Evolutionary conservation across 2,329 filamentous ascomycete genomes (phyloP).

Genomic region (Pleurostoma richardsiae): DNA sequence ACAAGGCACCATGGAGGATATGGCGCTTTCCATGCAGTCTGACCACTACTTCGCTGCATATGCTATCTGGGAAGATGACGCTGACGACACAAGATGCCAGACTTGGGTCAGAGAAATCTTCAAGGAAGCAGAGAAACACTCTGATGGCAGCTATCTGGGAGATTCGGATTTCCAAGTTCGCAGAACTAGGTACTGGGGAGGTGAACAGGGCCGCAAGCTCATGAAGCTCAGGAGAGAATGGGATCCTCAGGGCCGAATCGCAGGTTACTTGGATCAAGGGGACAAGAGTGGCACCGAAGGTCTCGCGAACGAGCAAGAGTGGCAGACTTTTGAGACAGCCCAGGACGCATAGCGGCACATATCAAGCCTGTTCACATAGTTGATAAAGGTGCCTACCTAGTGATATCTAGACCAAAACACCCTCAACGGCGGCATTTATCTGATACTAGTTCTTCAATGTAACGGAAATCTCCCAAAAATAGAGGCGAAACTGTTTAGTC

Average conservation of each 20-base stretch:
- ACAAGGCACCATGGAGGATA: background rate
- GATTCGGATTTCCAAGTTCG: background rate
- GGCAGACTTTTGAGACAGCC: too few species aligned
- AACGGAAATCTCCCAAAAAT: too few species aligned
- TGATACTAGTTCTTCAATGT: too few species aligned
- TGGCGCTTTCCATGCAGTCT: background rate
- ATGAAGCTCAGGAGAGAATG: background rate
- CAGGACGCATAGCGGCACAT: too few species aligned
- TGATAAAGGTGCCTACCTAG: too few species aligned
- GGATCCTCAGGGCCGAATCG: background rate
- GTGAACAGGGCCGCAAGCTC: background rate
- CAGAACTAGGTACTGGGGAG: background rate
- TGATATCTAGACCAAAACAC: too few species aligned
- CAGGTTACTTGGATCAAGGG: background rate
- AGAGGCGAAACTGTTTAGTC: too few species aligned
- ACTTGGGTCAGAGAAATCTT: background rate
- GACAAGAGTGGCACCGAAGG: background rate
- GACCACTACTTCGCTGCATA: background rate
- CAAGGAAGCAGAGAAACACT: background rate
- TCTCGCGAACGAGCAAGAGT: too few species aligned
- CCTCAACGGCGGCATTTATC: too few species aligned
- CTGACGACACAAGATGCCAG: background rate
- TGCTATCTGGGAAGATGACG: background rate
- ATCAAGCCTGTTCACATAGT: too few species aligned
- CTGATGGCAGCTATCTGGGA: background rate